Evolutionary conservation across 768 basidiomycete genomes (phyloP).

Genomic region (Steccherinum ochraceum): DNA sequence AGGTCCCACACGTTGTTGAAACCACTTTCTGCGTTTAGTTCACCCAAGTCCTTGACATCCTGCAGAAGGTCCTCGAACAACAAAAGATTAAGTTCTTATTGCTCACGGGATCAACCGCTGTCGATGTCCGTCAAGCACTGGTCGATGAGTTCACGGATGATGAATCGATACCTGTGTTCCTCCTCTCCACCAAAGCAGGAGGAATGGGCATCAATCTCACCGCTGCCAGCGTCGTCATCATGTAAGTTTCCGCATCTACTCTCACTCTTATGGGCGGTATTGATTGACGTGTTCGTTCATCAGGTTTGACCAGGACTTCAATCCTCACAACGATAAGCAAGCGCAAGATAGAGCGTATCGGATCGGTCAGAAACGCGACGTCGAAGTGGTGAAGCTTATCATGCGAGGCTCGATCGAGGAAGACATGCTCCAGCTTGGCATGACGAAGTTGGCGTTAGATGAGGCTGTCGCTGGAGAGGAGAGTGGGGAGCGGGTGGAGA

Average conservation of each 20-base stretch:
- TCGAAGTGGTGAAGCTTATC: conserved; percentile 92
- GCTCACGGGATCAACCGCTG: conserved; percentile 89
- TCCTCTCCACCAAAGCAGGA: conserved; percentile 89
- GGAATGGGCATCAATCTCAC: conserved; percentile 97
- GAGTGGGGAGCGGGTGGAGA: conserved; percentile 54
- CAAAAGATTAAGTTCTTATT: conserved; percentile 69
- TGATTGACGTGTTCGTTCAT: conserved; percentile 6
- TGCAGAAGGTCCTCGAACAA: conserved; percentile 75
- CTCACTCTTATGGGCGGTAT: background rate
- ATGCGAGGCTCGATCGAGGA: conserved; percentile 92
- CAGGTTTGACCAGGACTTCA: conserved; percentile 98
- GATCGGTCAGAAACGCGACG: conserved; percentile 91
- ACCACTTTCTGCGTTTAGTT: conserved; percentile 46
- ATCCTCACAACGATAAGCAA: conserved; percentile 95
- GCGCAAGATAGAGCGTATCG: conserved; percentile 97
- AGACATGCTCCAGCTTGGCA: conserved; percentile 85
- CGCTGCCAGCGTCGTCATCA: conserved; percentile 92
- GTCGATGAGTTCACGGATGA: conserved; percentile 95
- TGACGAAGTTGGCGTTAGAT: conserved; percentile 88
- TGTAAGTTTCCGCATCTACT: conserved; percentile 38
- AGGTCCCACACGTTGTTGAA: background rate
- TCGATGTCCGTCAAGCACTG: conserved; percentile 86
- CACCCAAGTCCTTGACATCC: conserved; percentile 91
- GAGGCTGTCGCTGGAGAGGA: conserved; percentile 86
- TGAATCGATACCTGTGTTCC: conserved; percentile 79